Evolutionary conservation across 805 yeast genomes (phyloP), one percentile per base, ranked within the genome.

Genomic region (Ogataea nitratoaversa): DNA sequence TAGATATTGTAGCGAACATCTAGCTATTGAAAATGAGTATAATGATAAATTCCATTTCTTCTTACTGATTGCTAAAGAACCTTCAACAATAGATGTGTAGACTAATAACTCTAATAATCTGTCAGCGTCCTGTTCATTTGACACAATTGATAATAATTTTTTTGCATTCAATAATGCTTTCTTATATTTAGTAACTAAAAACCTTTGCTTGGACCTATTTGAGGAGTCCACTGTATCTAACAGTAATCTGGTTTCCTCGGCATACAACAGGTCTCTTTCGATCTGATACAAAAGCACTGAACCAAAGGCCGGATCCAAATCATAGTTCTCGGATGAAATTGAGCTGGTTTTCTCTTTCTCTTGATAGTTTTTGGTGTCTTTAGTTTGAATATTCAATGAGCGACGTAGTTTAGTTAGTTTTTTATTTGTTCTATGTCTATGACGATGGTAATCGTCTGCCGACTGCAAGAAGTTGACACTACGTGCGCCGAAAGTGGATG

Each of bases 191-290:
- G 89, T 74, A 9, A 70, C 56, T 50, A 84, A 63, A 43, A 81
- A 74, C 40, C 72, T 72, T n/a, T 73, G 67, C 57, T 56, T 68
- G 49, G 66, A 57, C 25, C 63, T 65, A 6, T 29, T 29, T 8
- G 76, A 70, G 11, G 72, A 67, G 43, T 74, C 73, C 30, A 9
- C 8, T 14, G 78, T 70, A 45, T 78, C 86, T 44, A 78, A 60
- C 35, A 72, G 60, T 9, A 73, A 63, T 44, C 76, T 75, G 38
- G 79, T 68, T 59, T 83, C 89, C 58, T 78, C 71, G 1, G 90
- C 83, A 50, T 72, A 76, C 23, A 87, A 69, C 56, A 80, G 66
- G 50, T 87, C 85, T 56, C 96, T 74, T 61, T 93, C 98, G 1
- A 84, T 79, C n/a, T 74, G 72, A 42, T 78, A 67, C 19, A 89